phyloP scores from a whole-genome alignment of 768 basidiomycete species.

The Rhodotorula babjevae region DNA sequence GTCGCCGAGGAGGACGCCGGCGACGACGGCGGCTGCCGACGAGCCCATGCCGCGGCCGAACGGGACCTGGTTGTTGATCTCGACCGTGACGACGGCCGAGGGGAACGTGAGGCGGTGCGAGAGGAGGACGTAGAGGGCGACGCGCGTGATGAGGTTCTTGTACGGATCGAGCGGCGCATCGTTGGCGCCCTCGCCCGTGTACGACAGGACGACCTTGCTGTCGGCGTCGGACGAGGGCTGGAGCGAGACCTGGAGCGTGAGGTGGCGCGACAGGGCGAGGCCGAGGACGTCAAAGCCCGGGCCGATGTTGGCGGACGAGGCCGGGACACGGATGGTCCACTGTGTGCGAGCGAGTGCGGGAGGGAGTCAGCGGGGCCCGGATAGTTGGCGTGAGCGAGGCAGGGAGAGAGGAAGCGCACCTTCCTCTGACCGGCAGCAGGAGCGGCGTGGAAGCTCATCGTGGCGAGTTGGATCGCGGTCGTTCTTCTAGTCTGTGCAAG shows the following conservation, averaged over 20 bases:
- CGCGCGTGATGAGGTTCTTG: conserved; percentile 94
- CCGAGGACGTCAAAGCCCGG: conserved; percentile 99
- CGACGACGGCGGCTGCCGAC: conserved; percentile 97
- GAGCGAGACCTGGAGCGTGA: conserved; percentile 65
- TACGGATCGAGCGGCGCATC: conserved; percentile 92
- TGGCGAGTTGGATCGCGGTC: conserved; percentile 23
- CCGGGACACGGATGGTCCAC: conserved; percentile 69
- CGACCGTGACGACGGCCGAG: conserved; percentile 53
- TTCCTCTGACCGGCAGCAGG: conserved; percentile 27
- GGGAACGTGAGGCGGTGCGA: conserved; percentile 71
- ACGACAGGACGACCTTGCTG: conserved; percentile 59
- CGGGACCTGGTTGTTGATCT: conserved; percentile 88
- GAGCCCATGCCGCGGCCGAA: conserved; percentile 97
- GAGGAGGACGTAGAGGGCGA: conserved; percentile 94
- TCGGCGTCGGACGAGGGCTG: conserved; percentile 46
- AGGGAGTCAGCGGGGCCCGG: neutral
- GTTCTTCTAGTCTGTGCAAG: too few relatives aligned
- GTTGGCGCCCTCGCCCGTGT: conserved; percentile 79
- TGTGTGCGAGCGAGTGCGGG: neutral
- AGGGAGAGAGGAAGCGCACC: neutral
- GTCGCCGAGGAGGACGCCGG: conserved; percentile 84
- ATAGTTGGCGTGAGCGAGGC: neutral
- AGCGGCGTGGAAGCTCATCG: conserved; percentile 19
- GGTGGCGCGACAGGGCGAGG: conserved; percentile 82
- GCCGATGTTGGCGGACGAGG: conserved; percentile 98